These are phyloP conservation scores for Vigna mungo DNA, from an alignment of 306 rosid genomes.

Conservation along the genomic window DNA sequence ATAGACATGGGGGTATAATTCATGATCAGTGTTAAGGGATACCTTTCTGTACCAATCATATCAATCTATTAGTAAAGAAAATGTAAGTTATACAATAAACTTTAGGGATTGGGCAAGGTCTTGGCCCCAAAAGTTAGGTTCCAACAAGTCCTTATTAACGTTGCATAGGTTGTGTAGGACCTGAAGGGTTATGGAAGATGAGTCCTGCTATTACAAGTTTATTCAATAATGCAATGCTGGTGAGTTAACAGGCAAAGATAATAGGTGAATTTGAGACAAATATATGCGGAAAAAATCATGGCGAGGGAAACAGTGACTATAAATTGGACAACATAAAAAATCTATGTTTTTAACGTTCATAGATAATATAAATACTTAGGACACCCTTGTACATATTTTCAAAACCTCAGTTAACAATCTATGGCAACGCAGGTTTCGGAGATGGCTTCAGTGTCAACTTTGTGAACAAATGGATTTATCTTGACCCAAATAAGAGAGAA, in stretches of 20 bases:
- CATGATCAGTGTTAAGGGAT: too few species aligned
- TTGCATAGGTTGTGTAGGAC: too few species aligned
- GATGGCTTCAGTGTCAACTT: slow-evolving; percentile 60
- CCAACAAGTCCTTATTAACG: too few species aligned
- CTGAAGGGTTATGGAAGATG: too few species aligned
- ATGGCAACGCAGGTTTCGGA: slow-evolving; percentile 72
- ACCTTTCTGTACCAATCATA: too few species aligned
- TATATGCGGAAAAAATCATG: not conserved
- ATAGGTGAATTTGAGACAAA: too few species aligned
- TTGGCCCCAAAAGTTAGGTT: too few species aligned
- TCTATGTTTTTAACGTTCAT: not conserved
- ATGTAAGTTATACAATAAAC: too few species aligned
- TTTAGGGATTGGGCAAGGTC: too few species aligned
- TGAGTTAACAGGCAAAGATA: not conserved
- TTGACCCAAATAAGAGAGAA: slow-evolving; percentile 95
- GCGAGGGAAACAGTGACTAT: not conserved
- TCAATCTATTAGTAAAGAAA: too few species aligned
- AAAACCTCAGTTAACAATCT: slow-evolving; percentile 67
- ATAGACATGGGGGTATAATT: too few species aligned
- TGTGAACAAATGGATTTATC: slow-evolving; percentile 85
- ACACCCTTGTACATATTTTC: slow-evolving; percentile 25
- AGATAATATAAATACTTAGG: not conserved
- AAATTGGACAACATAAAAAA: not conserved
- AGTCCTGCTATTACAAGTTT: too few species aligned
- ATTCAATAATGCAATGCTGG: not conserved